Evolutionary conservation across 1,284 basidiomycete species (phyloP).

Genomic region (Ustanciosporium gigantosporum): DNA sequence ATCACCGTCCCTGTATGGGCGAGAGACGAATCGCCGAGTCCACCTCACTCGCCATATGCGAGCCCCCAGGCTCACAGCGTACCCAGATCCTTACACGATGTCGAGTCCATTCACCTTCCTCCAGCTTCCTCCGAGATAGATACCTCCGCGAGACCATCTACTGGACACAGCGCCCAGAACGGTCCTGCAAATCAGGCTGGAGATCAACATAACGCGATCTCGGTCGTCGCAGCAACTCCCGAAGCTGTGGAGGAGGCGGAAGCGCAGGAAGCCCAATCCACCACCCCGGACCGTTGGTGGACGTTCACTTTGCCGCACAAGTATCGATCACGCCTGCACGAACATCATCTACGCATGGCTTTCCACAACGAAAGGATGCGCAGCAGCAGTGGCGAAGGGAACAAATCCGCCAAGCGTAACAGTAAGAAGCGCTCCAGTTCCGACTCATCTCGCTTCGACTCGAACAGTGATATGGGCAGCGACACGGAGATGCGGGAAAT

Average conservation of each 20-base stretch:
- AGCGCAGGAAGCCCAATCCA: constrained; percentile 18
- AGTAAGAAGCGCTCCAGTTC: constrained; percentile 16
- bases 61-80: constrained; percentile 24
- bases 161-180: too few relatives aligned
- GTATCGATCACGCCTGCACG: constrained; percentile 40
- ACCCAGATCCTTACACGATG: constrained; percentile 9
- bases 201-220: too few relatives aligned
- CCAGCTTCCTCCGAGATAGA: too few relatives aligned
- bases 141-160: too few relatives aligned
- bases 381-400: constrained; percentile 5
- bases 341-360: constrained; percentile 42
- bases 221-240: too few relatives aligned
- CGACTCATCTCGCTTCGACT: constrained; percentile 15
- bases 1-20: constrained; percentile 42
- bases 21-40: constrained; percentile 38
- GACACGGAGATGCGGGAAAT: constrained; percentile 32
- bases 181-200: too few relatives aligned
- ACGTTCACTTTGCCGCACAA: constrained; percentile 51
- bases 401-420: constrained; percentile 2
- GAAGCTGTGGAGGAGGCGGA: constrained; percentile 16
- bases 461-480: constrained; percentile 18
- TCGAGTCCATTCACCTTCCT: constrained; percentile 13
- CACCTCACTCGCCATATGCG: constrained; percentile 16
- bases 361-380: constrained; percentile 25
- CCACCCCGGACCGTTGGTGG: constrained; percentile 44